Evolutionary conservation across 257 asterid genomes (phyloP).

Genomic region (Solanum peruvianum): DNA sequence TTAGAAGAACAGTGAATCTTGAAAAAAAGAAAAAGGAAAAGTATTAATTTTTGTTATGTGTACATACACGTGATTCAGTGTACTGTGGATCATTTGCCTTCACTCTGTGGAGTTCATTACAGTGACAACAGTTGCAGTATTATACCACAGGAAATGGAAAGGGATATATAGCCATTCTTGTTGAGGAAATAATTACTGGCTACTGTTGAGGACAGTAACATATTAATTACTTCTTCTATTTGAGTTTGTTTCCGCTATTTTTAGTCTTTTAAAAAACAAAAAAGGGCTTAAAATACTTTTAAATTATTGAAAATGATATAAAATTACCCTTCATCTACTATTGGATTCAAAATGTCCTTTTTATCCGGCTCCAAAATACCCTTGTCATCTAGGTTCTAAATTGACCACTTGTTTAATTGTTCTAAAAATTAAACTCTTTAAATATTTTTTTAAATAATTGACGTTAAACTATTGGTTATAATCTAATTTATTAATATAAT

Average conservation of each 20-base stretch:
- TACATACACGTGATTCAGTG: conserved; percentile 17
- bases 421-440: too few relatives aligned
- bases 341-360: fast-evolving
- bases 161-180: neutral
- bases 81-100: conserved; percentile 3
- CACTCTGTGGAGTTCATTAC: neutral
- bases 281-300: fast-evolving
- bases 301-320: too few relatives aligned
- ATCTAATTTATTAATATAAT: too few relatives aligned
- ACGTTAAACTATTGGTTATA: too few relatives aligned
- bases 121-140: neutral
- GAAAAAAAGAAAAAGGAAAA: neutral
- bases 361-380: too few relatives aligned
- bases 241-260: too few relatives aligned
- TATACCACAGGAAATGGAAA: neutral
- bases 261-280: too few relatives aligned
- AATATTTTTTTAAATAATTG: too few relatives aligned
- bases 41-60: neutral
- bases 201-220: neutral
- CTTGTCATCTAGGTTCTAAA: too few relatives aligned
- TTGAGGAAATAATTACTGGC: neutral
- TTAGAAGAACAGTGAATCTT: neutral
- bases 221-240: neutral
- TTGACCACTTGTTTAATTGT: too few relatives aligned
- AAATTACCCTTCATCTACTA: fast-evolving